Conservation (phyloP, 1,284 basidiomycete genomes). For the Boletus subluridellus region DNA sequence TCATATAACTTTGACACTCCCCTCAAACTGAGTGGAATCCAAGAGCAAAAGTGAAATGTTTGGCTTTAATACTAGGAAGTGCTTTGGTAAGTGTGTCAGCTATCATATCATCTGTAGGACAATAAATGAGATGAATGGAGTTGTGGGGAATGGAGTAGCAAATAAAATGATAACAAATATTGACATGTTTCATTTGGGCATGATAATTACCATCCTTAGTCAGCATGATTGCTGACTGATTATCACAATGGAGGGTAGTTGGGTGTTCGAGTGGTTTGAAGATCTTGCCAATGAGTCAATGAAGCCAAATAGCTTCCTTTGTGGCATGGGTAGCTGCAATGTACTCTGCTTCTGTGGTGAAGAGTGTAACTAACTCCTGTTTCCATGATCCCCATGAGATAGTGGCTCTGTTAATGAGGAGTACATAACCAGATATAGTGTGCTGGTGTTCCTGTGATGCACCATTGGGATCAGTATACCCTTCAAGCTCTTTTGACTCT, state of each 20-base stretch:
- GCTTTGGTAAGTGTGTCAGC: neutral
- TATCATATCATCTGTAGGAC: neutral
- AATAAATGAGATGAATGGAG: neutral
- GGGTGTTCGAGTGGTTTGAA: fast-evolving
- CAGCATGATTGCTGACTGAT: neutral
- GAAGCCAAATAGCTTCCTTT: neutral
- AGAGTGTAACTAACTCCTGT: too few relatives aligned
- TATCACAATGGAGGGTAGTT: neutral
- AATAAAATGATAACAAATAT: neutral
- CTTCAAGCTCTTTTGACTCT: neutral
- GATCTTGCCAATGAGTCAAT: neutral
- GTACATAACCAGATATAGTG: neutral
- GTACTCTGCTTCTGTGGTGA: too few relatives aligned
- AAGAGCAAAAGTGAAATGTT: too few relatives aligned
- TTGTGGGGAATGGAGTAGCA: neutral
- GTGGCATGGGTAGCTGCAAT: too few relatives aligned
- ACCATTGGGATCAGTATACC: neutral
- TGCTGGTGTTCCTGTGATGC: neutral
- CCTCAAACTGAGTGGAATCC: too few relatives aligned
- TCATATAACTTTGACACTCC: too few relatives aligned
- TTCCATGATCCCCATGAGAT: neutral
- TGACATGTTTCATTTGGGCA: neutral
- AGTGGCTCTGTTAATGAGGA: neutral
- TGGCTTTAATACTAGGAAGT: neutral
- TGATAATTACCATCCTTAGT: neutral